phyloP scores from a whole-genome alignment of 2,329 filamentous ascomycete species.

The Coniochaeta sp. region DNA sequence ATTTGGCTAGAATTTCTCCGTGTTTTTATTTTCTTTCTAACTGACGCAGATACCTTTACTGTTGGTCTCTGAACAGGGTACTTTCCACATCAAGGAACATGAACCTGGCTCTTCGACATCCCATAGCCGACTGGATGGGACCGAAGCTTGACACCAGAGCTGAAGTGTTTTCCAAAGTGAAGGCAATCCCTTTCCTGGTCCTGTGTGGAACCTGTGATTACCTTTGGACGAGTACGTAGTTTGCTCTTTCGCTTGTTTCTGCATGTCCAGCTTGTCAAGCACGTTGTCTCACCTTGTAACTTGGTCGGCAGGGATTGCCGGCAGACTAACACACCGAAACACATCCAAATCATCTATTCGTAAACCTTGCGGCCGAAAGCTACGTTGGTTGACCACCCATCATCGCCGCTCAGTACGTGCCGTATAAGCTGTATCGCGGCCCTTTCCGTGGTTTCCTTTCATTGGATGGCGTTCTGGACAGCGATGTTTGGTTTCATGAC shows the following conservation, averaged over 20 bases:
- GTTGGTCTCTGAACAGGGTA: not conserved
- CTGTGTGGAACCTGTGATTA: not conserved
- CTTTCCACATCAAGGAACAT: not conserved
- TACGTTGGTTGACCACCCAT: not conserved
- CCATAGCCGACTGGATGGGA: not conserved
- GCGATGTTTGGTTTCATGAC: not conserved
- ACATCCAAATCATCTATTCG: not conserved
- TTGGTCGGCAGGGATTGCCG: not conserved
- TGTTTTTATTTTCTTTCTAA: not conserved
- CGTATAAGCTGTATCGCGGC: not conserved
- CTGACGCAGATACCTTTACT: not conserved
- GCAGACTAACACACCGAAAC: not conserved
- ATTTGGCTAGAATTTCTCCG: not conserved
- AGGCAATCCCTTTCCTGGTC: not conserved
- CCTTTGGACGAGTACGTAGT: not conserved
- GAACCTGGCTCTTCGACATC: not conserved
- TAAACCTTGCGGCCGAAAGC: not conserved
- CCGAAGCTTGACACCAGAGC: not conserved
- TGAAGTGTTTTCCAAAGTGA: not conserved
- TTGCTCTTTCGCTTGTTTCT: not conserved
- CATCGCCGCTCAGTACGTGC: not conserved
- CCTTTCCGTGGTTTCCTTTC: not conserved
- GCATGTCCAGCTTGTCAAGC: not conserved
- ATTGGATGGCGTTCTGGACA: not conserved
- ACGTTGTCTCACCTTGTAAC: not conserved